A percentile compares a stretch with the other conserved stretches of the same genome.
phyloP scores from a whole-genome alignment of 1,284 basidiomycete species.

The Boletus albobrunnescens region DNA sequence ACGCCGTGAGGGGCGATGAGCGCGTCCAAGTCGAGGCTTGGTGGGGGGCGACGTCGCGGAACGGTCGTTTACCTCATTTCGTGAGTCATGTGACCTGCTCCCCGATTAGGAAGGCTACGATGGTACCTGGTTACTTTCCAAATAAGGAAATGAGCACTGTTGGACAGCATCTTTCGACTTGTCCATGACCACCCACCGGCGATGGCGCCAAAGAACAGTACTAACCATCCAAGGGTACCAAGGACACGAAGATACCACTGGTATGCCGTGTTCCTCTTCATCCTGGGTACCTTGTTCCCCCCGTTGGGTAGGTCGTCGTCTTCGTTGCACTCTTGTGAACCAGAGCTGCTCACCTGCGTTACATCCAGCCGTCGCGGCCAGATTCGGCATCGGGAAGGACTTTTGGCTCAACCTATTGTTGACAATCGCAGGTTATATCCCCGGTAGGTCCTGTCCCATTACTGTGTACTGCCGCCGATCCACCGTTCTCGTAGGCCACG shows the following conservation, averaged over 20 bases:
- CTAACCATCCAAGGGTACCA: slow-evolving; percentile 55
- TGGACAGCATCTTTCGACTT: slow-evolving; percentile 4
- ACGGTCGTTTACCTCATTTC: slow-evolving; percentile 32
- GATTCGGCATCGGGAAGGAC: slow-evolving; percentile 90
- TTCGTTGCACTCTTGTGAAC: not conserved
- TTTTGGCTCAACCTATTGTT: slow-evolving; percentile 91
- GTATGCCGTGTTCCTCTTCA: slow-evolving; percentile 78
- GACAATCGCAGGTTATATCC: slow-evolving; percentile 88
- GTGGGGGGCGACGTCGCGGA: not conserved
- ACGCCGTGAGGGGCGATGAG: slow-evolving; percentile 22
- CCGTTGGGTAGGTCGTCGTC: slow-evolving; percentile 72
- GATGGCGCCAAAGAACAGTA: slow-evolving; percentile 31
- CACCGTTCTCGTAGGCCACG: slow-evolving; percentile 55
- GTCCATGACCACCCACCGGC: slow-evolving; percentile 15
- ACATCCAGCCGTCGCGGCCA: slow-evolving; percentile 78
- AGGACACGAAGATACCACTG: slow-evolving; percentile 77
- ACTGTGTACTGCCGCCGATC: slow-evolving; percentile 1
- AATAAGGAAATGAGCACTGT: slow-evolving; percentile 9
- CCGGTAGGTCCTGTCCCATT: slow-evolving; percentile 49
- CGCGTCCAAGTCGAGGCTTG: slow-evolving; percentile 21
- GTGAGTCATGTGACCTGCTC: slow-evolving; percentile 24
- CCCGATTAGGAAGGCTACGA: slow-evolving; percentile 6
- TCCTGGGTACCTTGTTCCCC: slow-evolving; percentile 80
- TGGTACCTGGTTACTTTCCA: slow-evolving; percentile 4
- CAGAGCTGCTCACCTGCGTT: slow-evolving; percentile 2